Evolutionary conservation across 2,329 filamentous ascomycete genomes (phyloP).

Genomic region (Stenocarpella maydis): DNA sequence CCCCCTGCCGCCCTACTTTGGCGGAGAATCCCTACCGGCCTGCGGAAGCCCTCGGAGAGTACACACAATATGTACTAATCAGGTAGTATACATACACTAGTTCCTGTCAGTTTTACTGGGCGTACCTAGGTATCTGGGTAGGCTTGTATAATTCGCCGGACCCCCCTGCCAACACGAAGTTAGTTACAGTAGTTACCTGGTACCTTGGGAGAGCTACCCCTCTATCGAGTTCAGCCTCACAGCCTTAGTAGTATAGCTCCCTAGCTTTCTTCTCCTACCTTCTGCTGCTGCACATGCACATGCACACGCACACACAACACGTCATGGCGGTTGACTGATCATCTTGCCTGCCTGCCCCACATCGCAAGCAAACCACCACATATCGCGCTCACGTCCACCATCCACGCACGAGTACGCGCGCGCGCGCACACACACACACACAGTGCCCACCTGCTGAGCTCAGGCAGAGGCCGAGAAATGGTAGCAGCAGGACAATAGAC

Average conservation of each 20-base stretch:
- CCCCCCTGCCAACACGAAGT: conserved; percentile 4
- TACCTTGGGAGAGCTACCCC: background rate
- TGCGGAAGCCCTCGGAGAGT: too few species aligned
- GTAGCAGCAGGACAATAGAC: conserved; percentile 15
- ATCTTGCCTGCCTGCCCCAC: conserved; percentile 11
- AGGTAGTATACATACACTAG: too few species aligned
- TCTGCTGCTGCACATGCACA: background rate
- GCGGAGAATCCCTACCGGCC: conserved; percentile 5
- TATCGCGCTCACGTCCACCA: background rate
- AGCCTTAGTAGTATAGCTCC: background rate
- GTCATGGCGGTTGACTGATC: conserved; percentile 35
- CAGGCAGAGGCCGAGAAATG: conserved; percentile 24
- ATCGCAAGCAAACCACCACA: background rate
- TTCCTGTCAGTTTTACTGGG: background rate
- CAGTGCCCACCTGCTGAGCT: background rate
- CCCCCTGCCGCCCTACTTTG: conserved; percentile 15
- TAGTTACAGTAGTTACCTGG: background rate
- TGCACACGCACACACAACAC: conserved; percentile 23
- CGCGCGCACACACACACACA: too few species aligned
- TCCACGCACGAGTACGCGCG: too few species aligned
- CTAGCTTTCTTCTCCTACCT: background rate
- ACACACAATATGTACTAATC: too few species aligned
- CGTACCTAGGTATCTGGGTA: too few species aligned
- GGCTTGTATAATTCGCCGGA: background rate
- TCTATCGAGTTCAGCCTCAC: background rate